These are phyloP conservation scores for Rhizopogon vinicolor DNA, from an alignment of 768 basidiomycete species.

Conservation along the genomic window DNA sequence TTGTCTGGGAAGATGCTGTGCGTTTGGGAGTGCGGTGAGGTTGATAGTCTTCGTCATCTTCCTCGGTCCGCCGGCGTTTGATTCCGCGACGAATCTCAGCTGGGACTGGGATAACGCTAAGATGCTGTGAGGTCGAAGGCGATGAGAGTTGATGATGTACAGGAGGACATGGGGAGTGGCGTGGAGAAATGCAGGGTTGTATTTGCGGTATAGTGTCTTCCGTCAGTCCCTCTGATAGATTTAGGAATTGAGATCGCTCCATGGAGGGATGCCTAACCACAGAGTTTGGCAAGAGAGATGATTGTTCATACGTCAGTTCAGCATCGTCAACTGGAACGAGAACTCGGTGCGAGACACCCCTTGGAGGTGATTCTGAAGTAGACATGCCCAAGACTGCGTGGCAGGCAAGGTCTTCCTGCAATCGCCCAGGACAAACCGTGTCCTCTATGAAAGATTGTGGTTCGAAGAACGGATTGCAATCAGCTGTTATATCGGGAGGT, in stretches of 20 bases:
- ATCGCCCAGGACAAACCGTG: not conserved
- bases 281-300: not conserved
- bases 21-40: not conserved
- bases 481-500: not conserved
- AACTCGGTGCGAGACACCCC: not conserved
- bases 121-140: not conserved
- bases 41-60: not conserved
- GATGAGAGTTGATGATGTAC: not conserved
- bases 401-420: conserved; percentile 16
- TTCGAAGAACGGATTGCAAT: not conserved
- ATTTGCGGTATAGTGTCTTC: not conserved
- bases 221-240: not conserved
- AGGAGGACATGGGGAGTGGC: too few relatives aligned
- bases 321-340: not conserved
- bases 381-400: not conserved
- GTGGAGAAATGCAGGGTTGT: not conserved
- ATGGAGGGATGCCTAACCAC: not conserved
- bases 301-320: not conserved
- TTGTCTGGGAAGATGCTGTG: not conserved
- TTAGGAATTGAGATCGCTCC: not conserved
- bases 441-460: not conserved
- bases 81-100: not conserved
- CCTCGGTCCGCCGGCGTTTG: not conserved
- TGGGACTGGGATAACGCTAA: too few relatives aligned
- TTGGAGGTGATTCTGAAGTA: not conserved